Base-by-base conservation (phyloP, 176 grass and related monocot genomes). In the Carex kokanica region DNA sequence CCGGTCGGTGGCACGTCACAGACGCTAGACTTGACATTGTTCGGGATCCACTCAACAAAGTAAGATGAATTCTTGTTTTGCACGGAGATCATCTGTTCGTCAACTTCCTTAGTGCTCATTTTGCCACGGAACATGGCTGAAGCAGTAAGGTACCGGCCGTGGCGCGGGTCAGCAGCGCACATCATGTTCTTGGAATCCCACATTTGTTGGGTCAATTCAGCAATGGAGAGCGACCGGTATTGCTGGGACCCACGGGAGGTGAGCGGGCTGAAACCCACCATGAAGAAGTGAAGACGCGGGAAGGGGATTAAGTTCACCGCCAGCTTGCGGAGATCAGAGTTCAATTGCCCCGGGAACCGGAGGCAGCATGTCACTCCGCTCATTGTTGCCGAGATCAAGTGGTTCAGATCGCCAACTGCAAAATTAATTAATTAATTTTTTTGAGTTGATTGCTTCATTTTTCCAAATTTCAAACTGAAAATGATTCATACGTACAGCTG, bases 91-190 rank as follows among this genome's bases (percentile, higher is more conserved):
- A 94, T 94, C 81, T 94, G 92, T 80, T 94, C 92, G 3, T 94
- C 92, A 9, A 94, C 90, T 81, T 94, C 92, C 92, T 94, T 94
- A 23, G 92, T 94, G 90, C 92, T 94, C 92, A 94, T 94, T 87
- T 94, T 94, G 24, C 92, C 92, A 0, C 92, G 87, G 90, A 94
- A 94, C 92, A 94, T 91, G 40, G 90, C 90, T 0, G 92, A 94
- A 0, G 88, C 92, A 0, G 92, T 94, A 38, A 94, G 90, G 88
- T 94, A 94, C 12, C 92, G 87, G 12, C 92, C 90, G 0, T 94
- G 92, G 5, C 90, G 90, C 0, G 92, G 90, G 31, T 94, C 92
- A 0, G 92, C 90, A 13, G 92, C 92, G 1, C 92, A 94, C 92
- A 94, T 94, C 92, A 94, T 94, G 90, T 94, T 94, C 87, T 94